Evolutionary conservation across 768 basidiomycete species (phyloP).

Genomic region (Clavulina sp.): DNA sequence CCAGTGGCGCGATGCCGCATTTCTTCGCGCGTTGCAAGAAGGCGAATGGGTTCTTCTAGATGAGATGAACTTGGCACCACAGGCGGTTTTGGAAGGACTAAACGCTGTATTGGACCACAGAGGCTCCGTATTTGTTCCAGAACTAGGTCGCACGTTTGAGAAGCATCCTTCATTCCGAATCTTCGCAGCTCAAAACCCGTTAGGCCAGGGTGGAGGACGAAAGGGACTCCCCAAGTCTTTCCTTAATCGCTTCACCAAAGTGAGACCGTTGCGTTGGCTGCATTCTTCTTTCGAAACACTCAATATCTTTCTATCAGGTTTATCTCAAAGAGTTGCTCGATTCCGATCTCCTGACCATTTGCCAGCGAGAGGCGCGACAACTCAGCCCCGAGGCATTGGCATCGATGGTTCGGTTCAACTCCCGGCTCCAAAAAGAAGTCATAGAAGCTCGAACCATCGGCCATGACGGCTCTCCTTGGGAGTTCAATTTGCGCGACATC

Average conservation of each 20-base stretch:
- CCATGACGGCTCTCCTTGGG: conserved; percentile 79
- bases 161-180: conserved; percentile 90
- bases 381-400: conserved; percentile 36
- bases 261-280: too few species aligned
- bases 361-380: conserved; percentile 50
- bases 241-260: conserved; percentile 94
- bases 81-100: conserved; percentile 89
- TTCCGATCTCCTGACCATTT: conserved; percentile 62
- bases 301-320: too few species aligned
- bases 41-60: conserved; percentile 97
- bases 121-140: conserved; percentile 87
- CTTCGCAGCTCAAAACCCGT: conserved; percentile 94
- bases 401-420: conserved; percentile 72
- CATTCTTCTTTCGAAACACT: too few species aligned
- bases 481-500: conserved; percentile 92
- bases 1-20: conserved; percentile 94
- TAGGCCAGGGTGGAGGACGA: conserved; percentile 88
- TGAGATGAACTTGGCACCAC: conserved; percentile 97
- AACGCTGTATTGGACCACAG: conserved; percentile 94
- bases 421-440: conserved; percentile 47
- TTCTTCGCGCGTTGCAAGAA: conserved; percentile 80
- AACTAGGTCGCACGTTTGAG: conserved; percentile 73
- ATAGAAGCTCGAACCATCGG: conserved; percentile 49
- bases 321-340: conserved; percentile 72
- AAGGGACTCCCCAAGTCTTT: conserved; percentile 97